Evolutionary conservation across 805 yeast genomes (phyloP).

Genomic region (Vanderwaltozyma verrucispora): DNA sequence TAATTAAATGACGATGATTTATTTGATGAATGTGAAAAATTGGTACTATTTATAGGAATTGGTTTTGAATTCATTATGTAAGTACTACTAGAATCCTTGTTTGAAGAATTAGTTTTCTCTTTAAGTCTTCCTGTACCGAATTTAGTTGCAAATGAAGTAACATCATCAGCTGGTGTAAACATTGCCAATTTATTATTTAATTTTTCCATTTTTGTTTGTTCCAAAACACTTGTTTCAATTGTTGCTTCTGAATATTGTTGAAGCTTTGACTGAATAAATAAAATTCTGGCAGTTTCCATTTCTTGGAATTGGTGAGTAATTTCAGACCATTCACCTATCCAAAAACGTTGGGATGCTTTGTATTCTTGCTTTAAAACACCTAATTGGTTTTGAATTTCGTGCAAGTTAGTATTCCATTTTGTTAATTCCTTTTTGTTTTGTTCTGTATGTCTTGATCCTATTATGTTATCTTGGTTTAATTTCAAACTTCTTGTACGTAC

Average conservation of each 20-base stretch:
- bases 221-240: constrained; percentile 20
- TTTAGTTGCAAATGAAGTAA: constrained; percentile 23
- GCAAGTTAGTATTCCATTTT: constrained; percentile 22
- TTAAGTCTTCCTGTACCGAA: constrained; percentile 28
- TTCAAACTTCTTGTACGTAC: constrained; percentile 20
- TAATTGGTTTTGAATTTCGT: constrained; percentile 18
- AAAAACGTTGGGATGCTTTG: constrained; percentile 24
- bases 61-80: no score
- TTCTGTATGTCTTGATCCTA: constrained; percentile 20
- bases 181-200: constrained; percentile 16
- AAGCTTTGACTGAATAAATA: constrained; percentile 19
- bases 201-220: constrained; percentile 21
- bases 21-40: not conserved
- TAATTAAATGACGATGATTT: not conserved
- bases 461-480: constrained; percentile 22
- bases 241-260: constrained; percentile 20
- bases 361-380: constrained; percentile 24
- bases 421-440: constrained; percentile 21
- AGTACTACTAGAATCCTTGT: no score
- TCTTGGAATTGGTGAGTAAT: constrained; percentile 21
- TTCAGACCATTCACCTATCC: constrained; percentile 27
- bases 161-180: constrained; percentile 24
- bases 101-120: constrained; percentile 6
- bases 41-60: not conserved
- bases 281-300: constrained; percentile 23